Evolutionary conservation across 345 rosid species (phyloP), one percentile per base, ranked within the genome.

Genomic region (Corchorus olitorius): DNA sequence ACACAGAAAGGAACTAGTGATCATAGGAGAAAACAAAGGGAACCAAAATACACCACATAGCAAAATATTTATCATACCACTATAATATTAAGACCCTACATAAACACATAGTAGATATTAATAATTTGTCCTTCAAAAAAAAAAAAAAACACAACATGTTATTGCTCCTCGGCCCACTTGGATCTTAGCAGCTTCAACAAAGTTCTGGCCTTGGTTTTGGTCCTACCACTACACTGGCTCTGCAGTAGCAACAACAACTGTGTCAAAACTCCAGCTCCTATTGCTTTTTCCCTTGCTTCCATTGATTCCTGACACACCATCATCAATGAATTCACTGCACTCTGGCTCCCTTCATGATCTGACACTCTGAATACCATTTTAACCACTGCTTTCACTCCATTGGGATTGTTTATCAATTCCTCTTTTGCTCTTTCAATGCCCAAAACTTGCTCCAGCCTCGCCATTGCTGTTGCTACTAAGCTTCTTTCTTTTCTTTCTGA

Each of bases 351-450:
- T 83, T 88, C 85, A 16, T 87, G 92, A 41, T 86, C 88, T 1
- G 89, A 87, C 11, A 89, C 92, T 79, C 86, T 83, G 73, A 90
- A 90, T 2, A 88, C 89, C 92, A 86, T 87, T 84, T 81, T 84
- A 17, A 87, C 84, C 17, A 90, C 52, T 41, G 82, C 80, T 3
- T 72, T 50, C 3, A 88, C 53, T 9, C 89, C 91, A 20, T 75
- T 54, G 0, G 87, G 84, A 20, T 82, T 56, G 10, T 70, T 77
- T 20, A 86, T 81, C 41, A 88, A 46, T 0, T 65, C 86, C 70
- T 80, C 77, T 77, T 78, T 88, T 2, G 81, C 87, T 37, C 72
- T 81, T 33, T 76, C 87, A 16, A 75, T 7, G 16, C 35, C 79
- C 9, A 87, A 39, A 33, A 88, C 82, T 65, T 78, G 74, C 81